Conservation (phyloP, 83 land plant species). For the Diphasiastrum complanatum region DNA sequence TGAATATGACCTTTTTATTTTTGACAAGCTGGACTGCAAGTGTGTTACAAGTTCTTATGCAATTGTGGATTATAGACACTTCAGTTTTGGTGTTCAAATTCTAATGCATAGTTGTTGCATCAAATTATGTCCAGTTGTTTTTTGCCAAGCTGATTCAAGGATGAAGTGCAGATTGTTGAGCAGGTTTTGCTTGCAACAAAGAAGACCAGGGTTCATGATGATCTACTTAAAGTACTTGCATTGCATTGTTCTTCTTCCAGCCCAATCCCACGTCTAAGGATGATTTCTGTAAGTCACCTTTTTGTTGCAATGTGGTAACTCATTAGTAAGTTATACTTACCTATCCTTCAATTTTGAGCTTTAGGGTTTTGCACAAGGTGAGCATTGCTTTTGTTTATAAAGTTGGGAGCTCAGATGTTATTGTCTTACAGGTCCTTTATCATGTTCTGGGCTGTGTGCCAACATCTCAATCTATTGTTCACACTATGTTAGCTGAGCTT, state of each 20-base stretch:
- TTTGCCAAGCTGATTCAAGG: no score
- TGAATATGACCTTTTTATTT: no score
- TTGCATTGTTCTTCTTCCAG: constrained; percentile 75
- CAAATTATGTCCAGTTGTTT: no score
- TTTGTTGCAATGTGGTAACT: no score
- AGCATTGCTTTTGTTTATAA: neutral
- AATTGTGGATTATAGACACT: no score
- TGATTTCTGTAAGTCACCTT: constrained; percentile 58
- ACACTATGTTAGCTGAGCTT: constrained; percentile 79
- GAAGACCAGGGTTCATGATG: constrained; percentile 95
- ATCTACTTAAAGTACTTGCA: constrained; percentile 62
- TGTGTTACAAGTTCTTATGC: no score
- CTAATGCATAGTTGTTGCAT: no score
- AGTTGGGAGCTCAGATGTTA: neutral
- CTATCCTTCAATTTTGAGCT: no score
- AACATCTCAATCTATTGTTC: constrained; percentile 56
- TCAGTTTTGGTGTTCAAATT: no score
- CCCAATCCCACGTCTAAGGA: constrained; percentile 80
- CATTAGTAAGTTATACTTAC: no score
- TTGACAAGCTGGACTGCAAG: no score
- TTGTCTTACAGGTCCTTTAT: constrained; percentile 69
- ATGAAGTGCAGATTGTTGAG: constrained; percentile 75
- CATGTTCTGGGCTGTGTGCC: constrained; percentile 87
- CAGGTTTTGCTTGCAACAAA: constrained; percentile 61
- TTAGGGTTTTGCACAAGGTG: no score